Evolutionary conservation across 2,329 filamentous ascomycete genomes (phyloP), one percentile per base, ranked within the genome.

Genomic region (Didymella glomerata): DNA sequence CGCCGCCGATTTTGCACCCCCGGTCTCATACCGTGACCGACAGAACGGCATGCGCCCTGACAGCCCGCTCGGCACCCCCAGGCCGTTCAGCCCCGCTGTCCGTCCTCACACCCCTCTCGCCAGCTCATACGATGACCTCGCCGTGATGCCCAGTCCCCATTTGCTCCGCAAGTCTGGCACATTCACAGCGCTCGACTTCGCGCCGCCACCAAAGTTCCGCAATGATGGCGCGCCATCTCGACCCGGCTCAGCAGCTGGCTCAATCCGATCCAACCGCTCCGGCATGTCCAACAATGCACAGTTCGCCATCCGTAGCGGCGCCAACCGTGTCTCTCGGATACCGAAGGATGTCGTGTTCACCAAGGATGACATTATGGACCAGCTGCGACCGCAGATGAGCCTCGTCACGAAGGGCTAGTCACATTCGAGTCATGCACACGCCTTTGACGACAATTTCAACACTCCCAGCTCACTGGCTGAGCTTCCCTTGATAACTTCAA

Each of bases 1-100:
- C 69, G 84, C 92, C 0, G 85, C 90, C 57, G 94, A 97, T 68
- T 98, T 97, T 77, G 95, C 95, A 0, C 95, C 95, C 24, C 92
- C 91, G 9, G 74, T 79, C 48, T 78, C 81, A 0, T 80, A 77
- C 75, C 73, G 81, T 48, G 91, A 94, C 34, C 86, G 89, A 60
- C 87, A 85, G 63, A 85, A 86, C 52, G 94, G 94, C 49, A 81
- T 83, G 61, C 73, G 80, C 48, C 83, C 86, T 3, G 86, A 87
- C 66, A 88, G 85, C 59, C 86, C 86, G 13, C 76, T 83, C 45
- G 86, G 86, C 56, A 81, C 80, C 18, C 66, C 81, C 36, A 79
- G 88, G 32, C 88, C 92, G 1, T 99, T 92, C 80, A 88, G 88
- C 56, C 88, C 90, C n/a, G 82, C 83, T 36, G 84, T 93, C 2